phyloP scores from a whole-genome alignment of 2,329 filamentous ascomycete genomes.

The Shiraia bambusicola region DNA sequence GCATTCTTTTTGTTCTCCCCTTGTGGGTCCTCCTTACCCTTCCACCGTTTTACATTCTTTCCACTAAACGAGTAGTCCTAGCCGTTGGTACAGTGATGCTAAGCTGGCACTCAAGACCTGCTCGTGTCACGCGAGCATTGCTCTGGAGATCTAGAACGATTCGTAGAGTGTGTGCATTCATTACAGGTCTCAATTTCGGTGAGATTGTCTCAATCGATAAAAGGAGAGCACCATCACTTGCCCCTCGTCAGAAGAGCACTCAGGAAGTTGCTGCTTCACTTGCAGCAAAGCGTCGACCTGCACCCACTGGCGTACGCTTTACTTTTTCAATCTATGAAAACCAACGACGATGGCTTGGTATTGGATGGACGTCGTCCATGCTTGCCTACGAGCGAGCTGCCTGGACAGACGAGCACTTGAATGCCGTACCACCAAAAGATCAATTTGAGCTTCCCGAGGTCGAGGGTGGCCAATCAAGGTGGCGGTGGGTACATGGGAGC shows the following conservation, averaged over 20 bases:
- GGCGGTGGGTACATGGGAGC: constrained; percentile 82
- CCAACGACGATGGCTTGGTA: constrained; percentile 88
- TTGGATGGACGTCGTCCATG: constrained; percentile 91
- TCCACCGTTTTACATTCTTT: constrained; percentile 81
- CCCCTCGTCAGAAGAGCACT: constrained; percentile 48
- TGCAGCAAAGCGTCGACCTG: constrained; percentile 44
- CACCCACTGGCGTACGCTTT: constrained; percentile 81
- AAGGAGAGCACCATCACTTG: constrained; percentile 40
- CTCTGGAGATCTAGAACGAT: constrained; percentile 85
- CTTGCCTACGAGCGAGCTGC: constrained; percentile 86
- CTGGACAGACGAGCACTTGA: constrained; percentile 96
- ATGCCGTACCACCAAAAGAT: constrained; percentile 73
- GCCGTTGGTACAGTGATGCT: constrained; percentile 81
- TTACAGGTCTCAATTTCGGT: constrained; percentile 80
- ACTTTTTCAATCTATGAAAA: constrained; percentile 98
- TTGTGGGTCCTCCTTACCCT: constrained; percentile 83
- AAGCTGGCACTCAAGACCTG: constrained; percentile 89
- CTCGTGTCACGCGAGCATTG: constrained; percentile 79
- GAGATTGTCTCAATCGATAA: constrained; percentile 36
- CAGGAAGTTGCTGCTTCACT: constrained; percentile 51
- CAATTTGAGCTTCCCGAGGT: constrained; percentile 69
- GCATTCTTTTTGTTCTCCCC: constrained; percentile 84
- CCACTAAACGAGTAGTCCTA: constrained; percentile 80
- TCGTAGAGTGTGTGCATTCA: constrained; percentile 65
- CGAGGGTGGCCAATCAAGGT: constrained; percentile 62